Base-by-base conservation (phyloP, 371 early-diverging fungal genomes). In the Mucor velutinosus region DNA sequence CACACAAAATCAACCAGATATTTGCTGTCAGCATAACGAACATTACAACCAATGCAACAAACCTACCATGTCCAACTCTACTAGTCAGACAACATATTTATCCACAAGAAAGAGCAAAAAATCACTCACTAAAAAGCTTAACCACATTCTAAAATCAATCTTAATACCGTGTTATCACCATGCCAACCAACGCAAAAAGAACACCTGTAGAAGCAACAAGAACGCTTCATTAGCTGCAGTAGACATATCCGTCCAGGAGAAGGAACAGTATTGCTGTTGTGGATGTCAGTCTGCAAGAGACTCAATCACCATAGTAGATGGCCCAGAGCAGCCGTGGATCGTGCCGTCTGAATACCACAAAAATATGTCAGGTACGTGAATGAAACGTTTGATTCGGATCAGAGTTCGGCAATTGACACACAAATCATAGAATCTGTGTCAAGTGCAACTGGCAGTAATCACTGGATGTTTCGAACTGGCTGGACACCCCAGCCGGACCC, bases 401-500 rank as follows among this genome's bases (percentile, higher is more conserved):
- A 32, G 25, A 11, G 14, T 14, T 53, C 53, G 33, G 53, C 27
- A 33, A 49, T 32, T 33, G 33, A 33, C 17, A 32, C 27, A 27
- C 14, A 29, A 8, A 25, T 51, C 37, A 51, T 51, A 51, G 37
- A 37, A 37, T 37, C 37, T 12, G 51, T 61, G 10, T 35, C 47
- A 17, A 45, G 21, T 56, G 23, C 57, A 21, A 39, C 29, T 39
- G 33, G 62, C 57, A 23, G 51, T 51, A 51, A 51, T 25, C 53
- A 60, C 14, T 69, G 70, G 70, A 69, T 69, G 17, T 69, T 64
- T 37, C 53, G 70, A 64, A 69, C 70, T 21, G 70, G 70, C 25
- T 69, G 70, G 70, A 69, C 70, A n/a, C 70, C 70, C 15, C 65
- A 65, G 19, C 70, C 70, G 4, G 65, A 69, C n/a, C 64, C 64